Conservation (phyloP, 1,284 basidiomycete species). For the Irpex rosettiformis region DNA sequence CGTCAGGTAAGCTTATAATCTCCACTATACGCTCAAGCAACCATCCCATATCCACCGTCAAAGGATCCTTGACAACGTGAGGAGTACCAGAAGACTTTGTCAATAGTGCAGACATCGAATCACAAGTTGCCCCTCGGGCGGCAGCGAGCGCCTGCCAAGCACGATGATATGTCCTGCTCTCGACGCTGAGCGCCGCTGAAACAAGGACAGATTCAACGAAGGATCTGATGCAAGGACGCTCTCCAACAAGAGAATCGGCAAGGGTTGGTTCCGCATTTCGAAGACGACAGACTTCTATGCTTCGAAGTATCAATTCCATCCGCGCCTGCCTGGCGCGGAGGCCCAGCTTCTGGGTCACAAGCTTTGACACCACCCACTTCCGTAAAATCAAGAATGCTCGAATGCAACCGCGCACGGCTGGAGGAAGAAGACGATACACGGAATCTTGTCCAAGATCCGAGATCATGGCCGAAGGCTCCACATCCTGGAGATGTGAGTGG, state of each 20-base stretch:
- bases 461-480: constrained; percentile 66
- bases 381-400: constrained; percentile 70
- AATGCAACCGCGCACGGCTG: constrained; percentile 68
- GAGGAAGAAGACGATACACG: constrained; percentile 69
- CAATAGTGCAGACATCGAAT: constrained; percentile 57
- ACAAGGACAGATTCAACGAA: constrained; percentile 73
- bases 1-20: constrained; percentile 68
- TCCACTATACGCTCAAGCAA: constrained; percentile 76
- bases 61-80: constrained; percentile 42
- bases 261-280: constrained; percentile 45
- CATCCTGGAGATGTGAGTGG: constrained; percentile 64
- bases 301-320: constrained; percentile 66
- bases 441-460: constrained; percentile 66
- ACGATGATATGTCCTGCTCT: constrained; percentile 66
- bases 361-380: constrained; percentile 70
- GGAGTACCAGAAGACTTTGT: constrained; percentile 43
- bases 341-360: constrained; percentile 60
- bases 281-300: constrained; percentile 66
- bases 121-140: constrained; percentile 53
- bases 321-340: constrained; percentile 60
- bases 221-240: constrained; percentile 64
- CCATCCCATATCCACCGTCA: constrained; percentile 79
- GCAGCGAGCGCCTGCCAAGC: constrained; percentile 71
- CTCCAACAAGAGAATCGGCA: constrained; percentile 27
- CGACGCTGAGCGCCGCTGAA: constrained; percentile 68